Percentiles rank a stretch among this genome's conserved stretches.
These are phyloP conservation scores for Rhypophila decipiens DNA, from an alignment of 495 filamentous ascomycete species.

Conservation along the genomic window DNA sequence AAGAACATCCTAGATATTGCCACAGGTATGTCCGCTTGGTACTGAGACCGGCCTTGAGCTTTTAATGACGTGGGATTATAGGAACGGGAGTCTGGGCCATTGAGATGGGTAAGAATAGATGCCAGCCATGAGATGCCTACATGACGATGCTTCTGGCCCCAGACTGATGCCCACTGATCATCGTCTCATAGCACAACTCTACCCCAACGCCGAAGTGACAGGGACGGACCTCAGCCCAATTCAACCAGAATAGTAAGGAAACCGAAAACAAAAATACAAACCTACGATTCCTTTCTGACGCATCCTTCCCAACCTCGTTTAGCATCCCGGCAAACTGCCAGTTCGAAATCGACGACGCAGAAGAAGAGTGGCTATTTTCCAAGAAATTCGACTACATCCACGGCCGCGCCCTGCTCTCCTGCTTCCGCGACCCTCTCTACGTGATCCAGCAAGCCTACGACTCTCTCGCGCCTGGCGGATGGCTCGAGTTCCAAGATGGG, in stretches of 20 bases:
- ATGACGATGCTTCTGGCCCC: constrained; percentile 2
- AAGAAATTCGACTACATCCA: constrained; percentile 43
- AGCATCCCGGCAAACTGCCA: constrained; percentile 38
- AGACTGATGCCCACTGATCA: background rate
- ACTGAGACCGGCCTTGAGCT: background rate
- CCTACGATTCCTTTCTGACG: background rate
- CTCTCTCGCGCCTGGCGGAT: constrained; percentile 37
- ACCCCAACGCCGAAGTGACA: constrained; percentile 16
- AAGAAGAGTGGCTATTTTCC: constrained; percentile 40
- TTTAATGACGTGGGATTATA: constrained; percentile 8
- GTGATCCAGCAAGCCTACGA: constrained; percentile 36
- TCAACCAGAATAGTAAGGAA: constrained; percentile 35
- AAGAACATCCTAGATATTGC: constrained; percentile 32
- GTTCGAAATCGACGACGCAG: constrained; percentile 42
- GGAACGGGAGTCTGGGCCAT: constrained; percentile 34
- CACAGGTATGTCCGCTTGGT: constrained; percentile 17
- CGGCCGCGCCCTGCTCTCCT: constrained; percentile 36
- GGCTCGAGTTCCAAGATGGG: constrained; percentile 41
- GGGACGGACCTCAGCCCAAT: constrained; percentile 40
- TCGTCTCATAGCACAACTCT: constrained; percentile 15
- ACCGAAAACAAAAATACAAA: background rate
- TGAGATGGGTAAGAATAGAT: constrained; percentile 5
- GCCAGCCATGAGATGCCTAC: background rate
- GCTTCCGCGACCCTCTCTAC: constrained; percentile 39
- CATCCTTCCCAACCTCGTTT: background rate